Evolutionary conservation across 371 early-diverging fungal genomes (phyloP).

Genomic region (Syncephalastrum contaminatum): DNA sequence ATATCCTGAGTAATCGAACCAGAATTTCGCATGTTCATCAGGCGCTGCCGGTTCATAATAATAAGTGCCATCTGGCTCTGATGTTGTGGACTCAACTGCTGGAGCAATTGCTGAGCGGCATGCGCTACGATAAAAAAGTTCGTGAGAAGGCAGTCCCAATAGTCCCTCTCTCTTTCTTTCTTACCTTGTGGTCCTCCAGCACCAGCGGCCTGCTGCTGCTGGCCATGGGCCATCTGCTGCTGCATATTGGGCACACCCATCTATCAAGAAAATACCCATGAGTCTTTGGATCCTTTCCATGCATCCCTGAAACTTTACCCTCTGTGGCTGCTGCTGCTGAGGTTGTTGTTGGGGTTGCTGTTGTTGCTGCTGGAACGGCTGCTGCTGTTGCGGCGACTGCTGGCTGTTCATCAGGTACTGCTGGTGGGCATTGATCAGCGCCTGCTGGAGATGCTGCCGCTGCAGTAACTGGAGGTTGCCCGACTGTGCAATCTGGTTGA

Average conservation of each 20-base stretch:
- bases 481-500: slow-evolving; percentile 26
- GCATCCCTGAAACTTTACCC: neutral
- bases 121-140: neutral
- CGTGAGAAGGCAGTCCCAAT: neutral
- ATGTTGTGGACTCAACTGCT: slow-evolving; percentile 40
- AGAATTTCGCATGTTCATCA: slow-evolving; percentile 19
- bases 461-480: slow-evolving; percentile 15
- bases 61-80: slow-evolving; percentile 39
- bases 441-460: slow-evolving; percentile 16
- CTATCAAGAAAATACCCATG: neutral
- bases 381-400: slow-evolving; percentile 12
- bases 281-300: neutral
- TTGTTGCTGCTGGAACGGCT: slow-evolving; percentile 15
- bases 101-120: slow-evolving; percentile 24
- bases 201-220: slow-evolving; percentile 17
- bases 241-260: slow-evolving; percentile 10
- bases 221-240: slow-evolving; percentile 12
- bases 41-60: slow-evolving; percentile 38
- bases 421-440: slow-evolving; percentile 13
- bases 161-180: neutral
- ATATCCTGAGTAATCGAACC: slow-evolving; percentile 32
- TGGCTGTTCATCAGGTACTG: slow-evolving; percentile 8
- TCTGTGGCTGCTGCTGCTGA: neutral
- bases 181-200: slow-evolving; percentile 16
- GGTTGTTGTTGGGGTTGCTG: slow-evolving; percentile 1